Conservation (phyloP, 176 grass and related monocot species). For the Avena insularis region DNA sequence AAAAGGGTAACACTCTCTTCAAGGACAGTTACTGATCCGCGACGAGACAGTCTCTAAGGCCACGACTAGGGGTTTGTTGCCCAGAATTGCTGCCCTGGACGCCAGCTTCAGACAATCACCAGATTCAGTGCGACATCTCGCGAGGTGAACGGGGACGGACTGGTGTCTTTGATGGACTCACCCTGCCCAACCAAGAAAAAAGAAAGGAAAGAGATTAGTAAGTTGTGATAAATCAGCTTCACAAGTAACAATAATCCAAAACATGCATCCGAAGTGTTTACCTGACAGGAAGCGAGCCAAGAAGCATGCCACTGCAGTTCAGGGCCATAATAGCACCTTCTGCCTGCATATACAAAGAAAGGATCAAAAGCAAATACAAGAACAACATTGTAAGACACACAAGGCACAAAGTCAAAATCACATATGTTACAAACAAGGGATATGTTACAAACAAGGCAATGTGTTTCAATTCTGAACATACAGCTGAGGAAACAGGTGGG, state of each 20-base stretch:
- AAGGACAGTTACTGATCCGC: slow-evolving; percentile 58
- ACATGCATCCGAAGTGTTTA: slow-evolving; percentile 32
- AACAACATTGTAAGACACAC: background rate
- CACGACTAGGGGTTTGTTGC: slow-evolving; percentile 50
- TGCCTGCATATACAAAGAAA: slow-evolving; percentile 60
- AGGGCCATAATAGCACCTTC: slow-evolving; percentile 91
- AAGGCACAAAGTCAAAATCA: background rate
- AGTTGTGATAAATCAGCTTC: background rate
- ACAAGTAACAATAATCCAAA: background rate
- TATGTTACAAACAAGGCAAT: background rate
- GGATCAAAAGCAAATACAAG: slow-evolving; percentile 14
- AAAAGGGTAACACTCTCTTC: slow-evolving; percentile 57
- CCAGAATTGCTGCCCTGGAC: slow-evolving; percentile 58
- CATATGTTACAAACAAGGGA: background rate
- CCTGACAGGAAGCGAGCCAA: slow-evolving; percentile 85
- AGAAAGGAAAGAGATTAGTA: background rate
- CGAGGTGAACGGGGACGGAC: slow-evolving; percentile 73
- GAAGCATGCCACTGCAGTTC: slow-evolving; percentile 77
- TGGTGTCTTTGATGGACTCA: slow-evolving; percentile 95
- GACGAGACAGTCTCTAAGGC: slow-evolving; percentile 49
- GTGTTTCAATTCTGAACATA: background rate
- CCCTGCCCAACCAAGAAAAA: slow-evolving; percentile 44
- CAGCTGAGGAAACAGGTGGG: background rate
- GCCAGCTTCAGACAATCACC: slow-evolving; percentile 41
- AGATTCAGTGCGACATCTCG: slow-evolving; percentile 50